Evolutionary conservation across 2,329 filamentous ascomycete genomes (phyloP), one percentile per base, ranked within the genome.

Genomic region (Calonectria leucothoes): DNA sequence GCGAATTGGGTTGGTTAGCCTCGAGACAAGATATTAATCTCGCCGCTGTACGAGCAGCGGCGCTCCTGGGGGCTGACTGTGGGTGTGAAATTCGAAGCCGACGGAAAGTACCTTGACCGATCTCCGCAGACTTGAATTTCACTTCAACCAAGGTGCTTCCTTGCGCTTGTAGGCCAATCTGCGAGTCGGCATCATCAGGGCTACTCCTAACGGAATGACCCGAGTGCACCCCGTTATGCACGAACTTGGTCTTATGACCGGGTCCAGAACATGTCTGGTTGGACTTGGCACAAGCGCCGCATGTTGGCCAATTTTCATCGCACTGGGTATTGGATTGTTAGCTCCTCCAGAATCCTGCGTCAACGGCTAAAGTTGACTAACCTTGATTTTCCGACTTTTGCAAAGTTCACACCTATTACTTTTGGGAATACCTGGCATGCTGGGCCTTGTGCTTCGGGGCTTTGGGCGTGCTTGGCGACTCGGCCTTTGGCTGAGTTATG

Each of bases 291-390:
- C 59, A 64, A 15, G 59, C 35, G 25, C 59, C 37, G 27, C 59
- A 64, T 6, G 59, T 64, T 31, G 59, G 59, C 59, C 59, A 64
- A 27, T 64, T 64, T 64, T 64, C 59, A 45, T 64, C 59, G 6
- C 59, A 64, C 59, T 64, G 10, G 15, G 11, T 17, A 3, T 48
- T n/a, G 25, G 7, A 29, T 23, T 20, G 59, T 64, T 27, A 64
- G 59, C 10, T 64, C 20, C 17, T 29, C 10, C 15, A 1, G 7
- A 12, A 11, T 15, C 20, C 29, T 20, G 45, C n/a, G 11, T 2
- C 1, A 48, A 14, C 23, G 15, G 25, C 17, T 31, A 0, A 12
- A 5, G 4, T 2, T 27, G 27, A 17, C 59, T 64, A 17, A 64
- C 37, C 59, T 64, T 64, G 25, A 64, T n/a, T 64, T 64, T 64